Conservation (phyloP, 306 rosid species). For the Prunus mira region DNA sequence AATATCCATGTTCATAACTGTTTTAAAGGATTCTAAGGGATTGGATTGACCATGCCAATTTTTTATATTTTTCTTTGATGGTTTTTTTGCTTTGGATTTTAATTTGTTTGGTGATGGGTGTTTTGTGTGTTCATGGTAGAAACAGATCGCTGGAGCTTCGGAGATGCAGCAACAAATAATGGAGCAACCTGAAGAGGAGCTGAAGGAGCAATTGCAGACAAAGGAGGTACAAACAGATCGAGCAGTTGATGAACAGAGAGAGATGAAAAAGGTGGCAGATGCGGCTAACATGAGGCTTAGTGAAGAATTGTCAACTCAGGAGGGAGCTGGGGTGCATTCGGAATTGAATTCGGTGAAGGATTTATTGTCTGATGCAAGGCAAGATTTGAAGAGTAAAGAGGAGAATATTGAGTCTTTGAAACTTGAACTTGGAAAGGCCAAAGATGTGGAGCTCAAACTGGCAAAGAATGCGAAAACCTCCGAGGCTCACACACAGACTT, state of each 20-base stretch:
- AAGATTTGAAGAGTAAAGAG: constrained; percentile 16
- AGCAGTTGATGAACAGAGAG: constrained; percentile 28
- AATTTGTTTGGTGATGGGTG: neutral
- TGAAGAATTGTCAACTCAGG: constrained; percentile 20
- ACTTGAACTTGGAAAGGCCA: constrained; percentile 30
- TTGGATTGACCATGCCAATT: neutral
- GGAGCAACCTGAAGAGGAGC: constrained; percentile 32
- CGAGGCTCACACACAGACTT: constrained; percentile 29
- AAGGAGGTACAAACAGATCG: constrained; percentile 38
- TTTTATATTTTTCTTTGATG: neutral
- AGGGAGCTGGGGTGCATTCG: constrained; percentile 12
- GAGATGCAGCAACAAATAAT: constrained; percentile 29
- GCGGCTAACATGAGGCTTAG: constrained; percentile 28
- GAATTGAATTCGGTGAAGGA: constrained; percentile 24
- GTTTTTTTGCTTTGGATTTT: neutral
- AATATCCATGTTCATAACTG: neutral
- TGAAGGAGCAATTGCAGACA: constrained; percentile 20
- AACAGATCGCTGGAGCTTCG: neutral
- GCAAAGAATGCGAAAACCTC: constrained; percentile 19
- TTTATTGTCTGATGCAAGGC: neutral
- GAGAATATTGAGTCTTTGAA: constrained; percentile 24
- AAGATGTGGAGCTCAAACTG: constrained; percentile 26
- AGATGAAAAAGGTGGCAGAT: constrained; percentile 31
- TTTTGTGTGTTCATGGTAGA: neutral
- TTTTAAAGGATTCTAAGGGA: neutral